A percentile compares a stretch with the other conserved stretches of the same genome.
Conservation (phyloP, 2,329 filamentous ascomycete genomes). For the Talaromyces sp. region DNA sequence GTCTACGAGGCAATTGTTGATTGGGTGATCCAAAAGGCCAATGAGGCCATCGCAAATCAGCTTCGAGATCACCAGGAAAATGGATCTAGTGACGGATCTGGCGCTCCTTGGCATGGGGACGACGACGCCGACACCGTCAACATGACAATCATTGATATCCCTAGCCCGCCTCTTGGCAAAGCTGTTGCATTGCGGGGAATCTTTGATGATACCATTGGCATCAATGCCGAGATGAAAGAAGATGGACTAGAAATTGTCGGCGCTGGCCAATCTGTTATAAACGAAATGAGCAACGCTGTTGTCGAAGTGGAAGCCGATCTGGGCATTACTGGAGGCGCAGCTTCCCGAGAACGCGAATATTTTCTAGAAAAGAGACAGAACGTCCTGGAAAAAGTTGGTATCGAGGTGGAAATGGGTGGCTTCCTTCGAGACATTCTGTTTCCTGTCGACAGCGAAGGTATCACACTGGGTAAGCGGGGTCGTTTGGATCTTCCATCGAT, state of each 20-base stretch:
- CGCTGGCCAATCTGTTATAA: conserved; percentile 73
- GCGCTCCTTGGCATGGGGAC: conserved; percentile 63
- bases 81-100: conserved; percentile 60
- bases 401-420: conserved; percentile 74
- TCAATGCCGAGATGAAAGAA: conserved; percentile 95
- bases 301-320: conserved; percentile 72
- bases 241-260: conserved; percentile 76
- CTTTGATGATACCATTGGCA: conserved; percentile 87
- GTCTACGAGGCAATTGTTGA: conserved; percentile 93
- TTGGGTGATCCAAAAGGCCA: conserved; percentile 87
- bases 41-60: conserved; percentile 73
- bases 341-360: conserved; percentile 67
- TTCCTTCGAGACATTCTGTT: conserved; percentile 80
- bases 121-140: conserved; percentile 74
- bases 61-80: conserved; percentile 61
- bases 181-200: conserved; percentile 83
- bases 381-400: conserved; percentile 77
- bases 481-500: conserved; percentile 72
- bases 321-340: conserved; percentile 64
- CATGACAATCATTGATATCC: conserved; percentile 82
- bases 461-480: conserved; percentile 70
- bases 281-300: conserved; percentile 82
- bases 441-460: conserved; percentile 70
- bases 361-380: conserved; percentile 76
- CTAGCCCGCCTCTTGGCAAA: conserved; percentile 73